Percentiles rank a stretch among this genome's conserved stretches.
Evolutionary conservation across 2,329 filamentous ascomycete species (phyloP).

Genomic region (Alternaria conjuncta): DNA sequence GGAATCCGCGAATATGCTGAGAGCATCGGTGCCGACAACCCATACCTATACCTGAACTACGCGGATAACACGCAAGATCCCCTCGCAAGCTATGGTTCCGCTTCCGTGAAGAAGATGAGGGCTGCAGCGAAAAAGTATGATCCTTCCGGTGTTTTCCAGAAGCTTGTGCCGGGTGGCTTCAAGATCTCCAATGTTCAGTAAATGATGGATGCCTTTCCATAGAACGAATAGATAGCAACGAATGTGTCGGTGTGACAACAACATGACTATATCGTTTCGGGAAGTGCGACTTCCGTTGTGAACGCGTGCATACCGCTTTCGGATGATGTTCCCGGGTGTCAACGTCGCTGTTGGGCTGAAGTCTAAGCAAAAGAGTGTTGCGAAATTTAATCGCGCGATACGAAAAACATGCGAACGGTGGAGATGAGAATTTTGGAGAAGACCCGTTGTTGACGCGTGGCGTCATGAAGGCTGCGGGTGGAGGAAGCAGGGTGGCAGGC

Average conservation of each 20-base stretch:
- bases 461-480: not conserved
- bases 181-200: conserved; percentile 30
- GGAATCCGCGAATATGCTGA: conserved; percentile 23
- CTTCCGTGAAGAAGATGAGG: conserved; percentile 28
- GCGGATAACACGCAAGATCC: conserved; percentile 30
- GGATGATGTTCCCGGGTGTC: not conserved
- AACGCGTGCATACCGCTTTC: not conserved
- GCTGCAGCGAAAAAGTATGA: conserved; percentile 29
- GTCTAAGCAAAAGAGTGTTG: not conserved
- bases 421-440: not conserved
- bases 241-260: not conserved
- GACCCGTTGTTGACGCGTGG: not conserved
- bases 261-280: not conserved
- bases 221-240: not conserved
- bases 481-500: not conserved
- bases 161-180: conserved; percentile 33
- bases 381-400: not conserved
- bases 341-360: not conserved
- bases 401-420: fast-evolving
- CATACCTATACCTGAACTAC: conserved; percentile 45
- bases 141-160: conserved; percentile 32
- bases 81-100: conserved; percentile 27
- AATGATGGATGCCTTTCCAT: not conserved
- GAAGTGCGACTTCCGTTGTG: not conserved
- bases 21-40: conserved; percentile 28